Evolutionary conservation across 305 asterid species (phyloP).

Genomic region (Plantago coronopus): DNA sequence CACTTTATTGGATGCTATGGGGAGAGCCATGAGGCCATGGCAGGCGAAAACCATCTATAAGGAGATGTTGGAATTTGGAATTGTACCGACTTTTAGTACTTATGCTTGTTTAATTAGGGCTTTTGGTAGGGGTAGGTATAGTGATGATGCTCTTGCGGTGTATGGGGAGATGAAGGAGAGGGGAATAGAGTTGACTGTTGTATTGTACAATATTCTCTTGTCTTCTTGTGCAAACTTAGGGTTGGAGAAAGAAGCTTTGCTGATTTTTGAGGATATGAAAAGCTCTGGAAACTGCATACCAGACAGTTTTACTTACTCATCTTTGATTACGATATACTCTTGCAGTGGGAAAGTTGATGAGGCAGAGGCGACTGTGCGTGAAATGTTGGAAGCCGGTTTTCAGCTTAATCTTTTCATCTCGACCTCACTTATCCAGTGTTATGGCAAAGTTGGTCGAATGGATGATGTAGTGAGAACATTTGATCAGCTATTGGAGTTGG

Average conservation of each 20-base stretch:
- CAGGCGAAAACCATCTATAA: constrained; percentile 65
- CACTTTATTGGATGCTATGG: constrained; percentile 91
- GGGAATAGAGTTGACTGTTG: constrained; percentile 55
- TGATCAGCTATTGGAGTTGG: constrained; percentile 43
- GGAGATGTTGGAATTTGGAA: constrained; percentile 58
- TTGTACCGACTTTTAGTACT: constrained; percentile 67
- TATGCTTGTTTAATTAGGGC: constrained; percentile 79
- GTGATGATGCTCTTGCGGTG: constrained; percentile 63
- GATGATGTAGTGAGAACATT: constrained; percentile 81
- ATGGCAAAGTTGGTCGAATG: constrained; percentile 70
- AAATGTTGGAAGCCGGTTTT: constrained; percentile 75
- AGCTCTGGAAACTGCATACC: constrained; percentile 50
- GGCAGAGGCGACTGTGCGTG: constrained; percentile 66
- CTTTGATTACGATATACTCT: constrained; percentile 67
- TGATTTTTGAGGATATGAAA: constrained; percentile 75
- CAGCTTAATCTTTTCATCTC: constrained; percentile 66
- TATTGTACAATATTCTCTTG: constrained; percentile 68
- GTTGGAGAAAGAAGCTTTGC: constrained; percentile 59
- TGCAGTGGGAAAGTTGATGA: constrained; percentile 80
- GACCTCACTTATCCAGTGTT: constrained; percentile 87
- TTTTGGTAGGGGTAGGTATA: constrained; percentile 64
- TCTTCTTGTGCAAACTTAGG: constrained; percentile 85
- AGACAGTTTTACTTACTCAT: constrained; percentile 75
- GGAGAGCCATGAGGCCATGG: constrained; percentile 95
- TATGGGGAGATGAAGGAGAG: constrained; percentile 86